phyloP scores from a whole-genome alignment of 2,329 filamentous ascomycete genomes.

The Phoma sp. region DNA sequence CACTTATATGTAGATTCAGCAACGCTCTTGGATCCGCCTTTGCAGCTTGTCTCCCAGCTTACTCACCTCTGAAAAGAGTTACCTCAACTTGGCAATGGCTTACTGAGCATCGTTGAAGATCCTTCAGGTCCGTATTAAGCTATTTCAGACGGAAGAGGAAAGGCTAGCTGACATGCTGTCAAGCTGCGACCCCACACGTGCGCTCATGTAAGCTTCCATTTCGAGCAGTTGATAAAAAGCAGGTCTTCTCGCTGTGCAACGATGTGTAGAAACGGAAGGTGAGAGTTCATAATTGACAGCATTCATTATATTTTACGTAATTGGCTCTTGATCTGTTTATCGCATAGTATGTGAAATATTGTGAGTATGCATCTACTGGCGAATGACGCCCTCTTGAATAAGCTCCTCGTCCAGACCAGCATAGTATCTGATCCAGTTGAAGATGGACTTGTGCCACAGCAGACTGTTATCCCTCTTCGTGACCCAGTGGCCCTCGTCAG shows the following conservation, averaged over 20 bases:
- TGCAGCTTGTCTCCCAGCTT: neutral
- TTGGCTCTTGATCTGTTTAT: neutral
- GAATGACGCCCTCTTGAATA: conserved; percentile 40
- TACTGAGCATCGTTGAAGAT: neutral
- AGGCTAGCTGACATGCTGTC: neutral
- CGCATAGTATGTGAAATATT: neutral
- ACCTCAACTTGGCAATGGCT: neutral
- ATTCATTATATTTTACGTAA: neutral
- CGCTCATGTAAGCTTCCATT: neutral
- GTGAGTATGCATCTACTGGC: conserved; percentile 26
- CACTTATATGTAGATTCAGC: no score
- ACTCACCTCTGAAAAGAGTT: no score
- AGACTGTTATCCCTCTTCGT: conserved; percentile 88
- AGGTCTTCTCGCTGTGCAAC: neutral
- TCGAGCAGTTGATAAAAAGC: neutral
- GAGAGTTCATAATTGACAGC: neutral
- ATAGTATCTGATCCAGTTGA: conserved; percentile 47
- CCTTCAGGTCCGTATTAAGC: neutral
- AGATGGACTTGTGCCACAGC: conserved; percentile 74
- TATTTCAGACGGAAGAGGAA: neutral
- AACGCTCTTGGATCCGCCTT: no score
- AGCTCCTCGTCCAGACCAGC: conserved; percentile 40
- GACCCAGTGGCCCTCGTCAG: conserved; percentile 82
- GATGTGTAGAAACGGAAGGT: neutral
- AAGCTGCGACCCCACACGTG: neutral